These are phyloP conservation scores for Acrasis kona DNA, from an alignment of 78 protist species.

Conservation along the genomic window DNA sequence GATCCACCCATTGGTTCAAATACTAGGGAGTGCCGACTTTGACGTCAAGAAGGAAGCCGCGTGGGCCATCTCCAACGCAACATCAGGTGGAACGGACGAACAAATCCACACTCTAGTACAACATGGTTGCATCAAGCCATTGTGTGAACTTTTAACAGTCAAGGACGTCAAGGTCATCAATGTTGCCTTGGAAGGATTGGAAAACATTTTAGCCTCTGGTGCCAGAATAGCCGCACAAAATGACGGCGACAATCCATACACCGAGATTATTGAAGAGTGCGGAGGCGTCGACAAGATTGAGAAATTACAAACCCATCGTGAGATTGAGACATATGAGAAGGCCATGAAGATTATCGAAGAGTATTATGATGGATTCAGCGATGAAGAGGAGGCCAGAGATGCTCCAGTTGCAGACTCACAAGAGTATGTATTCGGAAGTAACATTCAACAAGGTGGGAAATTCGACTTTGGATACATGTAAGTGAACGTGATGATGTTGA, in stretches of 20 bases:
- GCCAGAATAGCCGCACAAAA: neutral
- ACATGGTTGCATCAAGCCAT: slow-evolving; percentile 57
- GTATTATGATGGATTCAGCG: slow-evolving; percentile 4
- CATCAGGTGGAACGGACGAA: slow-evolving; percentile 70
- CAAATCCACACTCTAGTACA: slow-evolving; percentile 53
- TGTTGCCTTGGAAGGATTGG: slow-evolving; percentile 87
- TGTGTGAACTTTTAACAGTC: slow-evolving; percentile 62
- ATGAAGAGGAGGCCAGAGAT: no score
- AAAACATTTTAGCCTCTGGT: slow-evolving; percentile 67
- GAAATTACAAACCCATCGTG: neutral
- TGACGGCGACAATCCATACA: slow-evolving; percentile 9
- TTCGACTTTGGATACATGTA: no score
- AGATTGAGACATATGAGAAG: slow-evolving; percentile 5
- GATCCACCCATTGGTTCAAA: slow-evolving; percentile 55
- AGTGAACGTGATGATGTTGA: no score
- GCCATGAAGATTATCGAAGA: slow-evolving; percentile 9
- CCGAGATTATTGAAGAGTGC: neutral
- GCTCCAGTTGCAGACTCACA: no score
- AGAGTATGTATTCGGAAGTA: no score
- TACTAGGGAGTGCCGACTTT: slow-evolving; percentile 48
- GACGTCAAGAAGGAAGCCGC: slow-evolving; percentile 90
- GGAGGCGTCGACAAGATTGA: slow-evolving; percentile 25
- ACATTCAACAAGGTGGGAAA: no score
- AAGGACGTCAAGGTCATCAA: slow-evolving; percentile 62
- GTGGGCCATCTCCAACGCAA: slow-evolving; percentile 95